phyloP scores from a whole-genome alignment of 2,329 filamentous ascomycete species.

The Geosmithia flava region DNA sequence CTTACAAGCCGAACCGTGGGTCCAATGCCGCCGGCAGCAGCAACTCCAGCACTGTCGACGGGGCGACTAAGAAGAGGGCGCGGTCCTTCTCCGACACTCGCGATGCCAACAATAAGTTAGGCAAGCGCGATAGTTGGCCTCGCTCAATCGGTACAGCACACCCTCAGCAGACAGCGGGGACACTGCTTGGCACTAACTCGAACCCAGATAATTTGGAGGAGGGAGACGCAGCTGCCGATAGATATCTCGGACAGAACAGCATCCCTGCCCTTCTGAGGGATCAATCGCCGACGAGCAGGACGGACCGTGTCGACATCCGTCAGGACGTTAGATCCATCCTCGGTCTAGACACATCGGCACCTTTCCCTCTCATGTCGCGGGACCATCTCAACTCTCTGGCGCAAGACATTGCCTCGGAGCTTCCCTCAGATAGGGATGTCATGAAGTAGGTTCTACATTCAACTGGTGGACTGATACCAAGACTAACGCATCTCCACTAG shows the following conservation, averaged over 20 bases:
- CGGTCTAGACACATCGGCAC: constrained; percentile 52
- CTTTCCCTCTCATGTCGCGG: constrained; percentile 55
- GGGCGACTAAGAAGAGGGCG: constrained; percentile 16
- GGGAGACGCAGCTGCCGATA: constrained; percentile 40
- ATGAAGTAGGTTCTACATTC: constrained; percentile 52
- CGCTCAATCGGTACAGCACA: constrained; percentile 6
- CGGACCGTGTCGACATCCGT: constrained; percentile 43
- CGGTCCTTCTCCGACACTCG: constrained; percentile 17
- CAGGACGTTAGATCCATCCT: constrained; percentile 55
- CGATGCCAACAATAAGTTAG: constrained; percentile 15
- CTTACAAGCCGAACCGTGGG: constrained; percentile 50
- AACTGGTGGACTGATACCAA: constrained; percentile 12
- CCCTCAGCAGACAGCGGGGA: background rate
- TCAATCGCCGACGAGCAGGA: constrained; percentile 40
- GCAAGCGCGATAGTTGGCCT: constrained; percentile 28
- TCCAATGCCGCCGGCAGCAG: constrained; percentile 24
- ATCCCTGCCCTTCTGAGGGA: constrained; percentile 54
- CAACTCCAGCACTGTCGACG: constrained; percentile 12
- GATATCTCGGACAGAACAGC: constrained; percentile 56
- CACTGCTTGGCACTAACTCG: background rate
- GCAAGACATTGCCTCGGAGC: constrained; percentile 45
- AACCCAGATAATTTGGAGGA: constrained; percentile 32
- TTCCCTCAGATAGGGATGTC: constrained; percentile 53
- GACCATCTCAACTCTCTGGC: constrained; percentile 48
- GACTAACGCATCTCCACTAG: constrained; percentile 18